Evolutionary conservation across 306 rosid species (phyloP).

Genomic region (Crataegus laevigata): DNA sequence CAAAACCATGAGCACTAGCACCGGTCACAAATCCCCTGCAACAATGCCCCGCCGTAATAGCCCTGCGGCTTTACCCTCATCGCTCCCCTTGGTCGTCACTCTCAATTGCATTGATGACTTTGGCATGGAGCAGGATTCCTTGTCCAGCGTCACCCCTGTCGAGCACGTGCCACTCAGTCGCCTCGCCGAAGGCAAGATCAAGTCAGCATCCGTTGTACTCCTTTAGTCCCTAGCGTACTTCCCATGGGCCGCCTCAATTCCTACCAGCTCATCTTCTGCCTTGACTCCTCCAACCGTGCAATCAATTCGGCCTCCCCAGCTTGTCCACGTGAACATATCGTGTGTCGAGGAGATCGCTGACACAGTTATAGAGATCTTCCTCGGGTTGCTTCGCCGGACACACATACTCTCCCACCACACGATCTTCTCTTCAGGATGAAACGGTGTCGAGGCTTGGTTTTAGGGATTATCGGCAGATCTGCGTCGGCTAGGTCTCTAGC

Average conservation of each 20-base stretch:
- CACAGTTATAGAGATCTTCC: conserved; percentile 87
- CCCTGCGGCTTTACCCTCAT: conserved; percentile 48
- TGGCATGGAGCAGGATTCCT: conserved; percentile 65
- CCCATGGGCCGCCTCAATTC: conserved; percentile 95
- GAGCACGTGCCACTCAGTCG: conserved; percentile 88
- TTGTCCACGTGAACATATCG: conserved; percentile 75
- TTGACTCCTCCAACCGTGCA: conserved; percentile 80
- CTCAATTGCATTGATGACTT: conserved; percentile 94
- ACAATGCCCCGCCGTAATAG: conserved; percentile 64
- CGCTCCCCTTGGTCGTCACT: conserved; percentile 70
- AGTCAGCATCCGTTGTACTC: conserved; percentile 78
- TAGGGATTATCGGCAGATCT: conserved; percentile 91
- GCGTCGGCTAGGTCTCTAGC: conserved; percentile 90
- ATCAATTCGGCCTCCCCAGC: conserved; percentile 75
- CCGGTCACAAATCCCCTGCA: conserved; percentile 44
- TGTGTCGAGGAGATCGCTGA: conserved; percentile 98
- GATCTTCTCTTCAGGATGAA: conserved; percentile 88
- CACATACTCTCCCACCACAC: conserved; percentile 88
- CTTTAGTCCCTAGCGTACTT: conserved; percentile 86
- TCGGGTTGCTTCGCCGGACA: conserved; percentile 88
- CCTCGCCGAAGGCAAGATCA: conserved; percentile 78
- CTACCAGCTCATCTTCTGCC: conserved; percentile 82
- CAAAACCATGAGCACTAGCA: conserved; percentile 11
- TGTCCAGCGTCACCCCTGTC: conserved; percentile 66
- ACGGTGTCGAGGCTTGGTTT: conserved; percentile 86